Conservation (phyloP, 768 basidiomycete species). For the Cystobasidium ongulense region DNA sequence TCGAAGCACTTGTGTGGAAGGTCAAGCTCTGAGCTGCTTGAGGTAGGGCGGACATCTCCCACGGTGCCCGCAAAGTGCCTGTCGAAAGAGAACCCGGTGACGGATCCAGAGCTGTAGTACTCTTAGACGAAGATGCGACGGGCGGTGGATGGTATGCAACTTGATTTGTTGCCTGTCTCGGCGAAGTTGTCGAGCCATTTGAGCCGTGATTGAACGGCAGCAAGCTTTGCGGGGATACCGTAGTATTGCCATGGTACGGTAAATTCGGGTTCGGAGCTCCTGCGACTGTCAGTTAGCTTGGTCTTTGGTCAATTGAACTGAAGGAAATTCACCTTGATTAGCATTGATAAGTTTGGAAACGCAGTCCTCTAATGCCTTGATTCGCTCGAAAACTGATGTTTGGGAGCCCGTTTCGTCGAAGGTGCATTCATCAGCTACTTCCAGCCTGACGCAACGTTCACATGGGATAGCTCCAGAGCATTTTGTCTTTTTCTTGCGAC, state of each 20-base stretch:
- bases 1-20: background rate
- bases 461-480: background rate
- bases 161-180: background rate
- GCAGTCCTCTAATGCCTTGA: background rate
- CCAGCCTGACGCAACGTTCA: background rate
- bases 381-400: background rate
- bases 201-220: background rate
- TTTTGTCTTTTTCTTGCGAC: slow-evolving; percentile 4
- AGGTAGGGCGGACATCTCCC: background rate
- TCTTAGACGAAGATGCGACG: background rate
- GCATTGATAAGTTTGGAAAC: background rate
- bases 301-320: background rate
- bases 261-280: too few relatives aligned
- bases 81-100: background rate
- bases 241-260: background rate
- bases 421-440: background rate
- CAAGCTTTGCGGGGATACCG: background rate
- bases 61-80: too few relatives aligned
- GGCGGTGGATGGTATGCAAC: background rate
- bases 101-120: background rate
- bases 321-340: background rate
- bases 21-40: background rate
- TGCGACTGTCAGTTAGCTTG: too few relatives aligned
- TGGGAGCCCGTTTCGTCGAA: background rate
- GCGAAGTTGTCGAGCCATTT: background rate